phyloP scores from a whole-genome alignment of 306 rosid genomes.

The Castanea sativa region DNA sequence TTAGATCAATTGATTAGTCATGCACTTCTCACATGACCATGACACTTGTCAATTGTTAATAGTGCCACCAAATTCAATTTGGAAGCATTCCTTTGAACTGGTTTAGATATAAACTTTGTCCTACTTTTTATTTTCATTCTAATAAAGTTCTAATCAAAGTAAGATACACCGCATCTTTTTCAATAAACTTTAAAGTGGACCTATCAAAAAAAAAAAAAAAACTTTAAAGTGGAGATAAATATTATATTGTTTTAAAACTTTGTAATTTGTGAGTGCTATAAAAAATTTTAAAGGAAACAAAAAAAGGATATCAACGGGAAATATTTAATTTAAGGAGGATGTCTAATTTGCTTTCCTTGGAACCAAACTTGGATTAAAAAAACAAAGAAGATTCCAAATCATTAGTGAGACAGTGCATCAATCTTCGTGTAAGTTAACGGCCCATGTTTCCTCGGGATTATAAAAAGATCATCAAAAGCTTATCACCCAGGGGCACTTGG shows the following conservation, averaged over 20 bases:
- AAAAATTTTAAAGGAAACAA: not conserved
- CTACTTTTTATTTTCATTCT: no score
- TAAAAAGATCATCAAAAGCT: not conserved
- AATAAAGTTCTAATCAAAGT: no score
- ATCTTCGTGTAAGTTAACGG: not conserved
- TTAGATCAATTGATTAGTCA: no score
- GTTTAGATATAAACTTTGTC: no score
- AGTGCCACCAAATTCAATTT: no score
- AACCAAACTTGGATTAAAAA: not conserved
- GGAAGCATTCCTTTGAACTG: no score
- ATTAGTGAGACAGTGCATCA: slow-evolving; percentile 24
- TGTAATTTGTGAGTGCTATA: not conserved
- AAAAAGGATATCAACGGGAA: not conserved
- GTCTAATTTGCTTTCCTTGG: not conserved
- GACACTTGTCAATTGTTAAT: no score
- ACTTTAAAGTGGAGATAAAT: not conserved
- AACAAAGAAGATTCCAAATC: slow-evolving; percentile 30
- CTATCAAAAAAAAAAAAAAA: no score
- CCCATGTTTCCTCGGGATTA: not conserved
- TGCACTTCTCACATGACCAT: no score
- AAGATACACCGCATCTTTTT: no score
- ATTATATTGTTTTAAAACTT: not conserved
- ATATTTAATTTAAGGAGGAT: not conserved
- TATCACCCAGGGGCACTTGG: not conserved
- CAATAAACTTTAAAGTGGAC: no score